A percentile compares a stretch with the other conserved stretches of the same genome.
These are phyloP conservation scores for Lycium barbarum DNA, from an alignment of 257 asterid species.

Conservation along the genomic window DNA sequence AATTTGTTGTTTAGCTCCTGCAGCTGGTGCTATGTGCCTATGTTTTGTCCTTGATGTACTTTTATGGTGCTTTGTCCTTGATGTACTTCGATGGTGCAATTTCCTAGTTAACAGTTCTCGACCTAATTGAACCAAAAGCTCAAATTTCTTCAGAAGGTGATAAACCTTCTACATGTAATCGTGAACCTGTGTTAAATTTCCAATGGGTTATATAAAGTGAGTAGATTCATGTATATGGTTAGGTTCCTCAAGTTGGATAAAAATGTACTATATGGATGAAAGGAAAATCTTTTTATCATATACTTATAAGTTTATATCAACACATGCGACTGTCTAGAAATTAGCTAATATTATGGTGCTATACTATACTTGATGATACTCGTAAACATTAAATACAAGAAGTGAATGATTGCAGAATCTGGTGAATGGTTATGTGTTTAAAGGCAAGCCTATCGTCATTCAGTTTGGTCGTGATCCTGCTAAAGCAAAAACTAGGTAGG, in stretches of 20 bases:
- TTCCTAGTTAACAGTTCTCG: neutral
- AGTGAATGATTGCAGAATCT: constrained; percentile 61
- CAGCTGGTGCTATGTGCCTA: neutral
- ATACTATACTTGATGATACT: constrained; percentile 12
- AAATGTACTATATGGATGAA: neutral
- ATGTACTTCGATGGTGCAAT: neutral
- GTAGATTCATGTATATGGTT: neutral
- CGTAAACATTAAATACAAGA: constrained; percentile 6
- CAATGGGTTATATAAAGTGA: neutral
- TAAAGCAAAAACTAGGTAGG: constrained; percentile 50
- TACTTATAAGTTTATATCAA: neutral
- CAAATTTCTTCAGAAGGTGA: neutral
- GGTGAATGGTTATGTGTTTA: constrained; percentile 77
- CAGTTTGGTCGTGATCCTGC: constrained; percentile 82
- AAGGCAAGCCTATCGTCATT: constrained; percentile 89
- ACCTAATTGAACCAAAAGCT: neutral
- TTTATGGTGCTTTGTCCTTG: neutral
- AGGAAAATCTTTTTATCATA: neutral
- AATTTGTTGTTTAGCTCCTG: neutral
- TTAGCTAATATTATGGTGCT: neutral
- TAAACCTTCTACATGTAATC: neutral
- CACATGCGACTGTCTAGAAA: neutral
- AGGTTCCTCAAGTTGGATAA: neutral
- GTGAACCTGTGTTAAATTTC: neutral
- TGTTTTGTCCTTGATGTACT: neutral